Conservation (phyloP, 2,329 filamentous ascomycete genomes). For the Colletotrichum cordylinicola region DNA sequence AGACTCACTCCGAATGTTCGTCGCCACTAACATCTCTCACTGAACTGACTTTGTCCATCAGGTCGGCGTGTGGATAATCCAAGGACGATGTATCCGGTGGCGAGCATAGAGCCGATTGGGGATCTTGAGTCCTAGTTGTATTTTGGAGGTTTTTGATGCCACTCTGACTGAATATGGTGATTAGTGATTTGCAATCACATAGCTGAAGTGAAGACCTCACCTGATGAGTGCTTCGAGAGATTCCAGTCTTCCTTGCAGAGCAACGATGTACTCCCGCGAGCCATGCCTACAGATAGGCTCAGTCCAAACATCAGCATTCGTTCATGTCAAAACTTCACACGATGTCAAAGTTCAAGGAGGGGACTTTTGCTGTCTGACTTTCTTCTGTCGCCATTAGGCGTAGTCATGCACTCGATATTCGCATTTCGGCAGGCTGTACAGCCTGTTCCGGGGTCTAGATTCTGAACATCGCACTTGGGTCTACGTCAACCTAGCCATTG, state of each 20-base stretch:
- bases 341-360: not conserved
- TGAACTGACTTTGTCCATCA: not conserved
- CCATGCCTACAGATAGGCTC: not conserved
- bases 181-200: not conserved
- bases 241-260: not conserved
- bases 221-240: not conserved
- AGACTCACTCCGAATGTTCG: not conserved
- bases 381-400: not conserved
- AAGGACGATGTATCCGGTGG: not conserved
- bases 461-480: not conserved
- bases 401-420: not conserved
- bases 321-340: not conserved
- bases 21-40: not conserved
- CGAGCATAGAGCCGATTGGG: not conserved
- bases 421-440: not conserved
- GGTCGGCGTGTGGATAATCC: not conserved
- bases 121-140: not conserved
- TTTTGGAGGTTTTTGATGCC: not conserved
- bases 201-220: not conserved
- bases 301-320: not conserved
- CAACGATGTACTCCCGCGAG: not conserved
- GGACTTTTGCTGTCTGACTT: not conserved
- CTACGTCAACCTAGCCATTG: not conserved
- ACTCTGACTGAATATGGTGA: not conserved
- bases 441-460: not conserved